phyloP scores from a whole-genome alignment of 1,284 basidiomycete genomes.

The Naganishia liquefaciens region DNA sequence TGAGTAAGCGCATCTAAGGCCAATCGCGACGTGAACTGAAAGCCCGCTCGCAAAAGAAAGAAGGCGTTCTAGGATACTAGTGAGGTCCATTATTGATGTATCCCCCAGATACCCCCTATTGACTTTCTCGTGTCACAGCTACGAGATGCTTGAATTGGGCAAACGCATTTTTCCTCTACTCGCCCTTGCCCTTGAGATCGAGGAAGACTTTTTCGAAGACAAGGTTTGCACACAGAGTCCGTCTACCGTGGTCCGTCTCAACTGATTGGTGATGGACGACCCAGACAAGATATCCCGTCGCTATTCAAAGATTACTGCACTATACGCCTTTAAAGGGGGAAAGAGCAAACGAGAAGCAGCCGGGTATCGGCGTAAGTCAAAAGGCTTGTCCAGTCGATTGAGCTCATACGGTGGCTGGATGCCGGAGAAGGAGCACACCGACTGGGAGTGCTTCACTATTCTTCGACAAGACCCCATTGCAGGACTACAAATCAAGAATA shows the following conservation, averaged over 20 bases:
- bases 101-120: too few relatives aligned
- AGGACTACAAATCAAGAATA: constrained; percentile 69
- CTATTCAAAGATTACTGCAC: constrained; percentile 76
- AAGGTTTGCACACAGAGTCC: constrained; percentile 59
- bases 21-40: not conserved
- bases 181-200: constrained; percentile 73
- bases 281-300: constrained; percentile 56
- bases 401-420: not conserved
- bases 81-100: constrained; percentile 33
- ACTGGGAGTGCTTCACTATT: constrained; percentile 68
- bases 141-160: constrained; percentile 68
- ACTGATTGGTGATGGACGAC: not conserved
- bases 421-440: constrained; percentile 39
- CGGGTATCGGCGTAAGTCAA: constrained; percentile 70
- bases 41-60: constrained; percentile 27
- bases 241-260: too few relatives aligned
- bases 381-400: not conserved
- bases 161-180: constrained; percentile 76
- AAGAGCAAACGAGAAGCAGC: constrained; percentile 61
- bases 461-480: constrained; percentile 60
- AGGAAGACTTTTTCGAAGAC: constrained; percentile 74
- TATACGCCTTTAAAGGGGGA: constrained; percentile 73
- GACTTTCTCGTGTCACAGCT: constrained; percentile 54
- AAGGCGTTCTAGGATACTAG: constrained; percentile 56
- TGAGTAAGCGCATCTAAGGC: not conserved